These are phyloP conservation scores for Coffea canephora DNA, from an alignment of 257 asterid genomes.

Conservation along the genomic window DNA sequence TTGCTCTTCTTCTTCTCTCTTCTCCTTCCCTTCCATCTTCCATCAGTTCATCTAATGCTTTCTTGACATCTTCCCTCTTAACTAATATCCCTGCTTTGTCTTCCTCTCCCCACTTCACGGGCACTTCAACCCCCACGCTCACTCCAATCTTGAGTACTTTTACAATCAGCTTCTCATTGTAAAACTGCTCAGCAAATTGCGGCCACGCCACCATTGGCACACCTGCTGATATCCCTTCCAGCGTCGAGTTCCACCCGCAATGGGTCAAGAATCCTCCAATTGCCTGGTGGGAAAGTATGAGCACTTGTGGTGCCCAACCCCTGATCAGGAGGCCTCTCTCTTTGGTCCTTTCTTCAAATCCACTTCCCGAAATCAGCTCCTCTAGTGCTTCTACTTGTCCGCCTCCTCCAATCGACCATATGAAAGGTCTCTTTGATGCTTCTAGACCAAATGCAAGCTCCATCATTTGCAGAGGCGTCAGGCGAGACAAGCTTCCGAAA, in stretches of 20 bases:
- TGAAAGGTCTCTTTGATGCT: background rate
- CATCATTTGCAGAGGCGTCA: background rate
- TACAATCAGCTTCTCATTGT: background rate
- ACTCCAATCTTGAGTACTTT: background rate
- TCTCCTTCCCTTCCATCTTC: slow-evolving; percentile 38
- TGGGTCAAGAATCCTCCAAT: background rate
- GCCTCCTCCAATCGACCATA: background rate
- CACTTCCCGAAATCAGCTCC: background rate
- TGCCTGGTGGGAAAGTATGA: background rate
- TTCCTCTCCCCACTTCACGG: slow-evolving; percentile 12
- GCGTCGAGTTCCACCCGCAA: background rate
- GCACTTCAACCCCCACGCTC: slow-evolving; percentile 27
- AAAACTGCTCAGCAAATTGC: background rate
- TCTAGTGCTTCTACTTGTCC: background rate
- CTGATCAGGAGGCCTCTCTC: background rate
- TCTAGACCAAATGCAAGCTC: background rate
- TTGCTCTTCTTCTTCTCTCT: slow-evolving; percentile 39
- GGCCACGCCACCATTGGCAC: background rate
- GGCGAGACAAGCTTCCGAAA: background rate
- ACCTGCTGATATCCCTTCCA: background rate
- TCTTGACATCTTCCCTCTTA: slow-evolving; percentile 21
- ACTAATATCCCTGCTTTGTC: slow-evolving; percentile 16
- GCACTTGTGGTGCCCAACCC: background rate
- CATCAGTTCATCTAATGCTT: slow-evolving; percentile 23
- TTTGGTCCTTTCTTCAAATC: background rate